Evolutionary conservation across 2,329 filamentous ascomycete species (phyloP).

Genomic region (Verticillium albo-atrum): DNA sequence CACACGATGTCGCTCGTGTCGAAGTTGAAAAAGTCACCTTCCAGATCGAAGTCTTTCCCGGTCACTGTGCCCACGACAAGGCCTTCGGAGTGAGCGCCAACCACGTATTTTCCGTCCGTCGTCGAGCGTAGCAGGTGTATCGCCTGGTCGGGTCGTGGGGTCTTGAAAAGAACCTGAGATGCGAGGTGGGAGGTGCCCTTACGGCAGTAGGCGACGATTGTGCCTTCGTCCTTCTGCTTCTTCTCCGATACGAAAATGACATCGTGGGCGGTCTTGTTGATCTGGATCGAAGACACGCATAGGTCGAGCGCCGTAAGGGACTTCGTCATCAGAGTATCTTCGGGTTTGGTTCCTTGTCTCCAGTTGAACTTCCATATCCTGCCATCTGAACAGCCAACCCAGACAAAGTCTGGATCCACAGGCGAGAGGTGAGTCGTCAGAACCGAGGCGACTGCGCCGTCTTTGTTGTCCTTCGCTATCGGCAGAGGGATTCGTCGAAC

Average conservation of each 20-base stretch:
- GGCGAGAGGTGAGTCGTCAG: slow-evolving; percentile 36
- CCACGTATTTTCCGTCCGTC: slow-evolving; percentile 52
- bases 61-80: slow-evolving; percentile 56
- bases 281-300: slow-evolving; percentile 32
- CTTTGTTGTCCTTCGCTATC: slow-evolving; percentile 19
- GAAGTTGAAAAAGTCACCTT: slow-evolving; percentile 55
- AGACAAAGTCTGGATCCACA: slow-evolving; percentile 41
- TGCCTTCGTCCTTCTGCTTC: slow-evolving; percentile 6
- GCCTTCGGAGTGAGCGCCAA: slow-evolving; percentile 31
- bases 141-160: slow-evolving; percentile 28
- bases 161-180: slow-evolving; percentile 30
- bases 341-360: slow-evolving; percentile 40
- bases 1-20: slow-evolving; percentile 60
- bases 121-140: slow-evolving; percentile 42
- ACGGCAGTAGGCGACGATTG: slow-evolving; percentile 43
- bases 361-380: slow-evolving; percentile 55
- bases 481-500: slow-evolving; percentile 63
- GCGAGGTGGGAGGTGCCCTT: slow-evolving; percentile 19
- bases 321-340: slow-evolving; percentile 35
- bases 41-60: slow-evolving; percentile 31
- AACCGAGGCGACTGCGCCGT: slow-evolving; percentile 25
- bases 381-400: slow-evolving; percentile 57
- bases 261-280: slow-evolving; percentile 32
- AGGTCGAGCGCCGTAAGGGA: slow-evolving; percentile 43
- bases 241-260: slow-evolving; percentile 26